Evolutionary conservation across 1,139 yeast species (phyloP), one percentile per base, ranked within the genome.

Genomic region (Kurtzmaniella quercitrusa): DNA sequence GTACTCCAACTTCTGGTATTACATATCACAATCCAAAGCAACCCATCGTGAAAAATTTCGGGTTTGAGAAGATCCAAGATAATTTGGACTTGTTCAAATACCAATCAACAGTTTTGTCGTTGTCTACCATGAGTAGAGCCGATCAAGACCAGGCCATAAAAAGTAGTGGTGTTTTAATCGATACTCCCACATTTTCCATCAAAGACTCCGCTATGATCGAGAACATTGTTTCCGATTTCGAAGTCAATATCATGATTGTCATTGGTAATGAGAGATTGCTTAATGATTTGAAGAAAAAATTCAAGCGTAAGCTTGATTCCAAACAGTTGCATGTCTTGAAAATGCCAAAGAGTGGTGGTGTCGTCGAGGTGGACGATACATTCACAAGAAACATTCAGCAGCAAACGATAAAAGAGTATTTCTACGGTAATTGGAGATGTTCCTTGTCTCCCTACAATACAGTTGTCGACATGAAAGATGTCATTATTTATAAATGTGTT

Each of bases 1-100:
- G 84, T 41, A 76, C 93, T 7, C 78, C 86, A 40, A 85, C 95
- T 0, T 85, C 91, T n/a, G 98, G 98, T 19, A 87, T 94, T 1
- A 78, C 94, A 2, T 65, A 74, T 40, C 77, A 87, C 45, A 95
- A 88, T 59, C 88, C 93, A 14, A 88, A 88, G 58, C 95, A 88
- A 57, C 98, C 98, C 0, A 61, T 86, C 22, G 94, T 87, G 8
- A 84, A 86, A 55, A 82, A 77, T 54, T 88, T 74, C 61, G 98
- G 98, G 0, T 74, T 84, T 43, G 86, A 82, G 39, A 65, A 69
- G 34, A 71, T 80, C 20, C 53, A 65, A 2, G 82, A 80, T 14
- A 89, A 89, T 59, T 55, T 75, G 40, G 78, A 76, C 39, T 74
- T 80, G 45, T 93, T 80, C 63, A 75, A 77, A 47, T 69, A 75